Evolutionary conservation across 495 filamentous ascomycete genomes (phyloP), one percentile per base, ranked within the genome.

Genomic region (Talaromyces thailandensis): DNA sequence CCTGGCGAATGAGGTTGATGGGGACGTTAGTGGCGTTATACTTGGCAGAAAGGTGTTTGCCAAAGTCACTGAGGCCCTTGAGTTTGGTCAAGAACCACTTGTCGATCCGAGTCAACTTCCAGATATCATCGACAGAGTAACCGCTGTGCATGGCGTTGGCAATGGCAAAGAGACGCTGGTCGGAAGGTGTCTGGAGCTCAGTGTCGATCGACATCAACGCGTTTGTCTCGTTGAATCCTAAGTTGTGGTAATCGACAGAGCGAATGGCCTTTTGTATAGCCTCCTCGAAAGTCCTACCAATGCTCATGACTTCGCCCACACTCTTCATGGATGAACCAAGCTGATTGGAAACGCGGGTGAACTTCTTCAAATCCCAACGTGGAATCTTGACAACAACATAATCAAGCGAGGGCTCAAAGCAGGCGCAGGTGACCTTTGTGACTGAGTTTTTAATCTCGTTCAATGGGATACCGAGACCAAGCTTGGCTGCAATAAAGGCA

Each of bases 381-480:
- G 94, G 94, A 76, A 98, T 98, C 82, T 98, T 98, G 61, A 98
- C 94, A 25, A 98, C 94, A 53, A 97, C 93, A 72, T 98, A 98
- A 72, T 98, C 94, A 0, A 98, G 82, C 2, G 94, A 98, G n/a
- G 94, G 94, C 72, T 98, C 94, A 75, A 98, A 98, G 81, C 94
- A 98, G 57, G 93, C 94, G 64, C 91, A 96, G 28, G 94, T 98
- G 40, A 90, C 88, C 77, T 96, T 94, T 25, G 94, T 98, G 55
- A 98, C 93, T 1, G 90, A 90, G 78, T 98, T 98, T 64, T 87
- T 87, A 71, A 98, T 96, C 73, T 98, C 90, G 75, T 98, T 97
- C 60, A 98, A 79, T 3, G 94, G 93, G 66, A 98, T 97, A 45
- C 89, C 89, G 62, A 98, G 82, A 69, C 94, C 94, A 61, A 98